A percentile compares a stretch with the other conserved stretches of the same genome.
Evolutionary conservation across 176 grass and related monocot genomes (phyloP).

Genomic region (maize (Zea mays)): DNA sequence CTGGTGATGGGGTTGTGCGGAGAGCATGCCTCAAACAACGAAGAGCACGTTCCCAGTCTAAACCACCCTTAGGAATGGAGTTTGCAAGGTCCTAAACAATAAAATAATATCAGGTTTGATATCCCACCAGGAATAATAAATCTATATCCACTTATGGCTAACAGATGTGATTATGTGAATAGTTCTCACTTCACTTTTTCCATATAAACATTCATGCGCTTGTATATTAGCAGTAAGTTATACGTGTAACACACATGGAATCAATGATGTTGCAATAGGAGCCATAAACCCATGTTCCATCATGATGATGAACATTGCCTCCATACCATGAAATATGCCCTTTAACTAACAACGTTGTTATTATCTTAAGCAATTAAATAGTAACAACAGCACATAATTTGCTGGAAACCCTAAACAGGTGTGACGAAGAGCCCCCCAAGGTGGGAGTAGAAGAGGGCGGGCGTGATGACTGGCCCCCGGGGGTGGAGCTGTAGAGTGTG

Average conservation of each 20-base stretch:
- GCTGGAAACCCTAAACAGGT: not conserved
- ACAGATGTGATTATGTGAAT: slow-evolving; percentile 22
- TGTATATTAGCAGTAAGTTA: slow-evolving; percentile 14
- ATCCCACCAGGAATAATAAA: slow-evolving; percentile 13
- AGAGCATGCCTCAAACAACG: slow-evolving; percentile 97
- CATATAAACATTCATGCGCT: not conserved
- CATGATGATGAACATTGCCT: not conserved
- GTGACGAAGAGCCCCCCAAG: too few relatives aligned
- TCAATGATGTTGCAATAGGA: not conserved
- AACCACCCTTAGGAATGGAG: slow-evolving; percentile 83
- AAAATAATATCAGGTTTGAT: slow-evolving; percentile 30
- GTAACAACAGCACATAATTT: slow-evolving; percentile 17
- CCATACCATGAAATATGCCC: slow-evolving; percentile 14
- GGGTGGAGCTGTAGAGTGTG: too few relatives aligned
- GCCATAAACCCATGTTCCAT: not conserved
- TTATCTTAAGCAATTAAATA: slow-evolving; percentile 11
- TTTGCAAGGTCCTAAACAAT: slow-evolving; percentile 83
- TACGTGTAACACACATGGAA: not conserved
- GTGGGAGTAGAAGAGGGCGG: too few relatives aligned
- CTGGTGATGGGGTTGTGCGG: slow-evolving; percentile 89
- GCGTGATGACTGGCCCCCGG: too few relatives aligned
- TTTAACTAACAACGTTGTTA: slow-evolving; percentile 12
- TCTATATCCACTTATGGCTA: slow-evolving; percentile 22
- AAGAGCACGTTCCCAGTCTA: slow-evolving; percentile 95
- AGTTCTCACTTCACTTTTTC: slow-evolving; percentile 14